Evolutionary conservation across 2,329 filamentous ascomycete species (phyloP).

Genomic region (Cladosporium sphaerospermum): DNA sequence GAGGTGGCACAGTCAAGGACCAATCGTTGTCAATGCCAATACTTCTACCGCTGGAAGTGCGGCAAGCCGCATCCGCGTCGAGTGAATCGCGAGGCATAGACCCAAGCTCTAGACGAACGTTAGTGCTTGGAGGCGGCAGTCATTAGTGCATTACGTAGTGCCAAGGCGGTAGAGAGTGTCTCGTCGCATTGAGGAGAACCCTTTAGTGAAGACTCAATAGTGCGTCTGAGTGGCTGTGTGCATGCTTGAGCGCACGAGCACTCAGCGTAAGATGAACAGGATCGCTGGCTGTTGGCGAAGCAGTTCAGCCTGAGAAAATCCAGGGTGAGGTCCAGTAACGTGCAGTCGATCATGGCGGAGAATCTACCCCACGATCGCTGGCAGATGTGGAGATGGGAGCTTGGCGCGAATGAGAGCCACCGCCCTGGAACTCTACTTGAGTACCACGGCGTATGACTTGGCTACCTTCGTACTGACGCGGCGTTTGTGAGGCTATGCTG

Average conservation of each 20-base stretch:
- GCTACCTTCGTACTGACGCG: conserved; percentile 5
- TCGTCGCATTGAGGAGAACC: background rate
- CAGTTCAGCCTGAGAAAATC: background rate
- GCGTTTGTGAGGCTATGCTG: background rate
- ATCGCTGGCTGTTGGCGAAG: background rate
- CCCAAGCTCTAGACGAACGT: background rate
- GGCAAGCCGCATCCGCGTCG: conserved; percentile 1
- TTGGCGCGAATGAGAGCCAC: conserved; percentile 2
- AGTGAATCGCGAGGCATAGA: background rate
- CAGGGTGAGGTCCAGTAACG: background rate
- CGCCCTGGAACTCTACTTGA: background rate
- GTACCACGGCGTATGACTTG: background rate
- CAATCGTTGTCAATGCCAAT: conserved; percentile 3
- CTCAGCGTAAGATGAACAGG: background rate
- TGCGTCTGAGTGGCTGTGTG: background rate
- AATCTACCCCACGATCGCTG: conserved; percentile 2
- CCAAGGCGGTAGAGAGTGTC: background rate
- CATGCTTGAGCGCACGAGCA: background rate
- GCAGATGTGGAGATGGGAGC: background rate
- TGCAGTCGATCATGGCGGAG: background rate
- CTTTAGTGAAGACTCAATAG: background rate
- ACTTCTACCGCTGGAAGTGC: background rate
- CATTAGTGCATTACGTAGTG: background rate
- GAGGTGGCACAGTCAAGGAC: background rate
- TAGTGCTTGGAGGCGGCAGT: conserved; percentile 1